Conservation (phyloP, 106 monocot species). For the Dioscorea alata region DNA sequence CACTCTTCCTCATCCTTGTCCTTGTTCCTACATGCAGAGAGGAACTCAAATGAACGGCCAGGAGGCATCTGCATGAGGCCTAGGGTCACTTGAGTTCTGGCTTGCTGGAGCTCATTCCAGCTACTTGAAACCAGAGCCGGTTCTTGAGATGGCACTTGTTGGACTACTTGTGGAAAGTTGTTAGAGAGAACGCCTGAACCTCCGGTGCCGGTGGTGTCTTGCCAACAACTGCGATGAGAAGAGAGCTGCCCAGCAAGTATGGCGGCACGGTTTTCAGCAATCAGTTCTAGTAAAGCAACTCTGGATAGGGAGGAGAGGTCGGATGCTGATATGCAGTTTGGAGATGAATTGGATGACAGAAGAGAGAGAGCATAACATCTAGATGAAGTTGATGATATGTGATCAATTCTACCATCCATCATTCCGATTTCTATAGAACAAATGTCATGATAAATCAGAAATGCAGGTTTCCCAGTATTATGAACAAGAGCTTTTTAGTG, state of each 20-base stretch:
- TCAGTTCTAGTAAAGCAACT: constrained; percentile 58
- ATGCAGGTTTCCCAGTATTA: too few relatives aligned
- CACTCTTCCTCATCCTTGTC: constrained; percentile 32
- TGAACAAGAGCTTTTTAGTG: not conserved
- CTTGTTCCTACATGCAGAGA: constrained; percentile 15
- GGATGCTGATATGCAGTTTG: constrained; percentile 31
- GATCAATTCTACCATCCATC: constrained; percentile 17
- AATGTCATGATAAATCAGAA: not conserved
- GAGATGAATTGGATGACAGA: constrained; percentile 59
- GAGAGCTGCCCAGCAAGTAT: constrained; percentile 32
- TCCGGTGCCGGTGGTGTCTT: constrained; percentile 1
- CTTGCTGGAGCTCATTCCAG: constrained; percentile 26
- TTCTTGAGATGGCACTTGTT: constrained; percentile 11
- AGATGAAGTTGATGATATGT: constrained; percentile 25
- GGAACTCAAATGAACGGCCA: constrained; percentile 17
- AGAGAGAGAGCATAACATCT: constrained; percentile 87
- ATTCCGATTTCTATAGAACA: constrained; percentile 13
- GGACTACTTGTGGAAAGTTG: not conserved
- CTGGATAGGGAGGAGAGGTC: constrained; percentile 58
- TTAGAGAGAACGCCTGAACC: too few relatives aligned
- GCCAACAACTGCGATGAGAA: not conserved
- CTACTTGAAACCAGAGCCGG: constrained; percentile 4
- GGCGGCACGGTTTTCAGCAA: constrained; percentile 70
- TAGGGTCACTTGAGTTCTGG: constrained; percentile 30
- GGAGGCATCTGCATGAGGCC: constrained; percentile 55